A percentile compares a stretch with the other conserved stretches of the same genome.
Conservation (phyloP, 345 rosid species). For the Syzygium aromaticum region DNA sequence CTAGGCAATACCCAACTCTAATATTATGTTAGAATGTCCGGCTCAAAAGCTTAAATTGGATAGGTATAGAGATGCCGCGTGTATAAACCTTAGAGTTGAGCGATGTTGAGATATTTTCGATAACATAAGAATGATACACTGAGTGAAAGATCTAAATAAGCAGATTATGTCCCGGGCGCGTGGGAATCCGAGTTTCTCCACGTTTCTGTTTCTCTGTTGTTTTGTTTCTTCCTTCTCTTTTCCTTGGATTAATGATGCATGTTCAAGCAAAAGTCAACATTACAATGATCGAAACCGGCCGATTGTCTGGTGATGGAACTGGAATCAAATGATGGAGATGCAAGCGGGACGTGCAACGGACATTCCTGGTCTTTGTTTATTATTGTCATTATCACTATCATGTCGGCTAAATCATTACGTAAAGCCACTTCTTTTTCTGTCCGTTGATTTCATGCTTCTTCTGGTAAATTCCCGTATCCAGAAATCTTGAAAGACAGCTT, state of each 20-base stretch:
- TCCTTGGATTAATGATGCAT: not conserved
- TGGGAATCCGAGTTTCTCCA: not conserved
- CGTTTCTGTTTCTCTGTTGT: not conserved
- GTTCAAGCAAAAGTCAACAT: not conserved
- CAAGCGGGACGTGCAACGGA: not conserved
- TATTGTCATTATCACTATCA: not conserved
- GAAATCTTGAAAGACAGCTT: not conserved
- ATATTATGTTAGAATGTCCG: not conserved
- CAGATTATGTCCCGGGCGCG: not conserved
- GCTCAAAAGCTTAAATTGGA: not conserved
- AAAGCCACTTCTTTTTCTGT: not conserved
- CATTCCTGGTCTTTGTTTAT: not conserved
- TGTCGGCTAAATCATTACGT: not conserved
- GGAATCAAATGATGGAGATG: not conserved
- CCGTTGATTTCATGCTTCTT: not conserved
- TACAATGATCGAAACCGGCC: not conserved
- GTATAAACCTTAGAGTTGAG: not conserved
- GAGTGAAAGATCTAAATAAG: not conserved
- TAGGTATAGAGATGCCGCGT: accelerated
- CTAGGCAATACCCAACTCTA: accelerated
- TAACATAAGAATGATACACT: not conserved
- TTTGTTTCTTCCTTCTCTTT: not conserved
- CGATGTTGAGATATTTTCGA: not conserved
- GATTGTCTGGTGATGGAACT: not conserved
- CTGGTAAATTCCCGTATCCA: not conserved